phyloP scores from a whole-genome alignment of 148 eudicot genomes.

The Pharnaceum exiguum region DNA sequence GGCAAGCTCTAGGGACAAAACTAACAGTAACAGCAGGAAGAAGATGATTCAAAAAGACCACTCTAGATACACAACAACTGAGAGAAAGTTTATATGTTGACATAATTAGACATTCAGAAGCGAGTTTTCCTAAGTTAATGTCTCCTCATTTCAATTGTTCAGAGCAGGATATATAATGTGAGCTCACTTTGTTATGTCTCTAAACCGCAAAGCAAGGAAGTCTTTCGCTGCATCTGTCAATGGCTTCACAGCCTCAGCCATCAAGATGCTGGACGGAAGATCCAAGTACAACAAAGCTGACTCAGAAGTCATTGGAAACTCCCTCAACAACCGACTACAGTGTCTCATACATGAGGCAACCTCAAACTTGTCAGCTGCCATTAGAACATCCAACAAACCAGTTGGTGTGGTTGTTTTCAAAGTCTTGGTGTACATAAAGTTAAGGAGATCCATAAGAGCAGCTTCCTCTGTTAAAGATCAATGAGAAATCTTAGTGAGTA shows the following conservation, averaged over 20 bases:
- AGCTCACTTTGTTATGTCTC: slow-evolving; percentile 60
- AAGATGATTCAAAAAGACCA: too few species aligned
- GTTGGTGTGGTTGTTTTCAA: slow-evolving; percentile 36
- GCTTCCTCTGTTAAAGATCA: slow-evolving; percentile 63
- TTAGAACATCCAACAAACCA: slow-evolving; percentile 73
- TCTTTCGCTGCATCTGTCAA: slow-evolving; percentile 61
- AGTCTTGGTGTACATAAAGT: slow-evolving; percentile 62
- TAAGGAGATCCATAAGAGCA: slow-evolving; percentile 78
- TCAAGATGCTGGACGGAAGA: slow-evolving; percentile 56
- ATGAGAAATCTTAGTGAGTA: neutral
- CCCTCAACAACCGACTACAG: slow-evolving; percentile 51
- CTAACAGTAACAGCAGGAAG: too few species aligned
- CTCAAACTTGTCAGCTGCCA: slow-evolving; percentile 80
- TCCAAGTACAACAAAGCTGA: slow-evolving; percentile 70
- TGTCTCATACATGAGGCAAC: slow-evolving; percentile 81
- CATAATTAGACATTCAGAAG: too few species aligned
- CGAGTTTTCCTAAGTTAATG: neutral
- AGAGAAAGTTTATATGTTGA: too few species aligned
- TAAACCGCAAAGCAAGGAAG: slow-evolving; percentile 55
- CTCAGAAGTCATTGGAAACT: slow-evolving; percentile 60
- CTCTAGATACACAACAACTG: too few species aligned
- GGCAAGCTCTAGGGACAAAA: too few species aligned
- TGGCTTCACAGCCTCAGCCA: slow-evolving; percentile 68
- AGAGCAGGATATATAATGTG: neutral
- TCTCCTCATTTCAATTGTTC: neutral